These are phyloP conservation scores for Lentinus brumalis DNA, from an alignment of 768 basidiomycete species.

Conservation along the genomic window DNA sequence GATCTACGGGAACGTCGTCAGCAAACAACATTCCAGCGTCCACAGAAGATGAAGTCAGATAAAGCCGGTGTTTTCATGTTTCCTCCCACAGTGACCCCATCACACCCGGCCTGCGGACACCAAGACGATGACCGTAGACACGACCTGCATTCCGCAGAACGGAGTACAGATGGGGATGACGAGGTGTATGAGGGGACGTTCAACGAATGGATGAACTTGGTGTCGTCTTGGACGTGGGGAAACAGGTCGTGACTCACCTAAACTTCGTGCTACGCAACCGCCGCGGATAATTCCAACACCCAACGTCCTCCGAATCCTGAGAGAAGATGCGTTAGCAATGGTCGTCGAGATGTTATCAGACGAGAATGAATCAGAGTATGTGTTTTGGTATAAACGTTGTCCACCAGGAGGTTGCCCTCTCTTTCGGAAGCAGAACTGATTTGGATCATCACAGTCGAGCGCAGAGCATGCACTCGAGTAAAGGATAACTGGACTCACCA, in stretches of 20 bases:
- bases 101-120: conserved; percentile 39
- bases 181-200: conserved; percentile 43
- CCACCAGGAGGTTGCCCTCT: conserved; percentile 73
- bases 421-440: conserved; percentile 85
- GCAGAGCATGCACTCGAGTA: background rate
- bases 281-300: background rate
- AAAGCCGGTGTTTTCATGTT: conserved; percentile 27
- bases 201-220: conserved; percentile 88
- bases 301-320: background rate
- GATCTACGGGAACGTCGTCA: background rate
- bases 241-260: conserved; percentile 15
- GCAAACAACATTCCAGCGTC: background rate
- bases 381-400: conserved; percentile 60
- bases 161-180: conserved; percentile 34
- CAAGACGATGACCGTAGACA: conserved; percentile 52
- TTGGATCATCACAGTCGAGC: conserved; percentile 44
- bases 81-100: conserved; percentile 26
- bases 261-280: background rate
- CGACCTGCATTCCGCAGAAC: conserved; percentile 39
- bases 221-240: conserved; percentile 54
- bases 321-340: conserved; percentile 5
- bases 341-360: background rate
- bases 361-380: conserved; percentile 48
- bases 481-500: conserved; percentile 20
- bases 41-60: conserved; percentile 12